phyloP scores from a whole-genome alignment of 2,329 filamentous ascomycete genomes.

The Dothistroma pini region DNA sequence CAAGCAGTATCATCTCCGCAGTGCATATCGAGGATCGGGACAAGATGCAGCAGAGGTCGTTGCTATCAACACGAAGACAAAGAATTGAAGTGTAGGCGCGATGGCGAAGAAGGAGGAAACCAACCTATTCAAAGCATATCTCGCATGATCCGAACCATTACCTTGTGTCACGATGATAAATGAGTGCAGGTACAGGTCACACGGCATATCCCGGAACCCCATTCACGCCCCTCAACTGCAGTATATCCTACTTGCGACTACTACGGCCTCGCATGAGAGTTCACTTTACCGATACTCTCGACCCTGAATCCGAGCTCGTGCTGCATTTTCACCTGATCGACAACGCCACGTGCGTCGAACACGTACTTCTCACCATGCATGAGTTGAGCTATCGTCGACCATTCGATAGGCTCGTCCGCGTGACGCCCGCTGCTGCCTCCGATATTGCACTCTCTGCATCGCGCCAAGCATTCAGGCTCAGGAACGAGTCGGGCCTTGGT shows the following conservation, averaged over 20 bases:
- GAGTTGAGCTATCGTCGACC: conserved; percentile 26
- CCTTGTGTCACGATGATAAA: background rate
- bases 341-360: conserved; percentile 35
- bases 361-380: conserved; percentile 35
- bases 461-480: background rate
- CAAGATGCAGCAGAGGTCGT: conserved; percentile 3
- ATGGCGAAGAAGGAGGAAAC: background rate
- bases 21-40: conserved; percentile 13
- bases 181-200: conserved; percentile 14
- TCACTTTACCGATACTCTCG: conserved; percentile 31
- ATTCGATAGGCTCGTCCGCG: conserved; percentile 26
- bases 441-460: background rate
- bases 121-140: conserved; percentile 8
- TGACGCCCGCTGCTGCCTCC: background rate
- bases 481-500: background rate
- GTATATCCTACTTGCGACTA: conserved; percentile 2
- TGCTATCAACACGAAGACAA: background rate
- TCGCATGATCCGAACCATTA: background rate
- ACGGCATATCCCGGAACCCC: conserved; percentile 8
- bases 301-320: conserved; percentile 32
- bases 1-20: conserved; percentile 9
- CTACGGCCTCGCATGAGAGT: conserved; percentile 1
- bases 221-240: conserved; percentile 12
- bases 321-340: conserved; percentile 30
- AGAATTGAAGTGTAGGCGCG: background rate